Base-by-base conservation (phyloP, 2,329 filamentous ascomycete genomes). In the Aspergillus sojae region DNA sequence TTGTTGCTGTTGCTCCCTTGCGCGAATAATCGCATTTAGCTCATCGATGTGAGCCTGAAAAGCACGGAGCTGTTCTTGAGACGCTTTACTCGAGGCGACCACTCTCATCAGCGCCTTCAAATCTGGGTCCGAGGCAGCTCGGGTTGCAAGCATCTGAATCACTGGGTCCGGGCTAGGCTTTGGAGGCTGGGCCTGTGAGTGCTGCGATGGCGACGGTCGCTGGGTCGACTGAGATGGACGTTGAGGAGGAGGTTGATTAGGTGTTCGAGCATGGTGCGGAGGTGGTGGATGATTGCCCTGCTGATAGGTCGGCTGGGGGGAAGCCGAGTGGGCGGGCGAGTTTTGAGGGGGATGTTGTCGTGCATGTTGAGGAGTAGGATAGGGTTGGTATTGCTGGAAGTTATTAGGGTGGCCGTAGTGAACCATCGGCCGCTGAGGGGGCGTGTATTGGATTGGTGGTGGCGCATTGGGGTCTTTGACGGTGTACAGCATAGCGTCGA, bases 401-500 rank as follows among this genome's bases (percentile, higher is more conserved):
- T 74, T 77, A 65, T 74, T 74, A 43, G 76, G 74, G 50, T 75
- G 75, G 5, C 78, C 75, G 61, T 80, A 81, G 65, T 81, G 79
- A 26, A 80, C 73, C 73, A 80, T 79, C 32, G 77, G 78, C 50
- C 79, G 76, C 58, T 79, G 79, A 10, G 73, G 70, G 12, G 75
- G 73, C 16, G 77, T 71, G 67, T 79, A 78, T 65, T 79, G 77
- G 50, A 78, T 72, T 7, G 73, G 72, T 12, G 75, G 75, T 52
- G 76, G 77, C 34, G 75, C 71, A 61, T 77, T 77, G 50, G 79
- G 78, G 58, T 85, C 83, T 66, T 85, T 84, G 55, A 86, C 84
- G 16, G 82, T 81, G 70, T 84, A 87, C 28, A 87, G 77, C 68
- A 83, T 81, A 21, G 84, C 85, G 64, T 88, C 85, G 66, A 89